Percentiles rank a stretch among this genome's conserved stretches.
These are phyloP conservation scores for Leccinum glutinopallens DNA, from an alignment of 1,284 basidiomycete species.

Conservation along the genomic window DNA sequence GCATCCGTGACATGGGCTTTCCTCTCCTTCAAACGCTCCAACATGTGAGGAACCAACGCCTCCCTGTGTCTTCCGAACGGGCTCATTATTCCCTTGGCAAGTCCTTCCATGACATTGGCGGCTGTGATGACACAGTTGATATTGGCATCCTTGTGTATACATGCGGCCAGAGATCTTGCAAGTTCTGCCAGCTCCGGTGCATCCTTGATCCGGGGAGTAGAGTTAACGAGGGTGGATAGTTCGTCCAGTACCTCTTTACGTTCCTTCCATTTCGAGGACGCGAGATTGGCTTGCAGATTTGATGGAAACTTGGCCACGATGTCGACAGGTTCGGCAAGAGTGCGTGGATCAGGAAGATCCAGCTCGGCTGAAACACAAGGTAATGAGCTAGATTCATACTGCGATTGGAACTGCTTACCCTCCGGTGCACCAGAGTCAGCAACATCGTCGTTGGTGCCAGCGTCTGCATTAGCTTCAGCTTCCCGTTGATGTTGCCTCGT, in stretches of 20 bases:
- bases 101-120: slow-evolving; percentile 82
- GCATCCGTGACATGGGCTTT: slow-evolving; percentile 91
- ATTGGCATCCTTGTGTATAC: slow-evolving; percentile 91
- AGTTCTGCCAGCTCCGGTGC: slow-evolving; percentile 74
- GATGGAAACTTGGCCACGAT: slow-evolving; percentile 76
- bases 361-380: slow-evolving; percentile 37
- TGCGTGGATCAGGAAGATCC: slow-evolving; percentile 75
- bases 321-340: slow-evolving; percentile 84
- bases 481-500: slow-evolving; percentile 84
- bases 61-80: slow-evolving; percentile 81
- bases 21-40: slow-evolving; percentile 94
- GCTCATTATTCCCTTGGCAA: slow-evolving; percentile 81
- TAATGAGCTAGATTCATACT: slow-evolving; percentile 19
- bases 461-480: slow-evolving; percentile 55
- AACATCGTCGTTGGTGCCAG: slow-evolving; percentile 40
- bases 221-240: slow-evolving; percentile 70
- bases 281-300: slow-evolving; percentile 72
- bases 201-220: slow-evolving; percentile 80
- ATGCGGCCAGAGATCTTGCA: slow-evolving; percentile 74
- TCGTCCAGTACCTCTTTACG: slow-evolving; percentile 92
- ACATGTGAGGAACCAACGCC: slow-evolving; percentile 74
- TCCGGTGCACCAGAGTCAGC: slow-evolving; percentile 36
- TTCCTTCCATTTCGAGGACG: slow-evolving; percentile 98
- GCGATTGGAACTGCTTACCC: slow-evolving; percentile 26
- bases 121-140: slow-evolving; percentile 94